Evolutionary conservation across 2,329 filamentous ascomycete species (phyloP).

Genomic region (Metarhizium rileyi): DNA sequence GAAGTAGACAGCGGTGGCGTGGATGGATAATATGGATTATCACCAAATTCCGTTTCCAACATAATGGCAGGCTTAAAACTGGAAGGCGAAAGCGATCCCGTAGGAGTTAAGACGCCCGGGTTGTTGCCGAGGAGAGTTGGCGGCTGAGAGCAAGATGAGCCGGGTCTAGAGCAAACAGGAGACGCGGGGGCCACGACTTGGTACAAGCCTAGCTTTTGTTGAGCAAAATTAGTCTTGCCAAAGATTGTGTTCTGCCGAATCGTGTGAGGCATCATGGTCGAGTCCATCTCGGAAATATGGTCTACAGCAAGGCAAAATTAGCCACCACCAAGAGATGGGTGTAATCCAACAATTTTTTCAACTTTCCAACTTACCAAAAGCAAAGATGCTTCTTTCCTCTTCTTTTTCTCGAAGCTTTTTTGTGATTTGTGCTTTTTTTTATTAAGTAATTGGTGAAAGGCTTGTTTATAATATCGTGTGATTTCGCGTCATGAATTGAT

Average conservation of each 20-base stretch:
- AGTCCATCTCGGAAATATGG: slow-evolving; percentile 50
- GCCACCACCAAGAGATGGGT: neutral
- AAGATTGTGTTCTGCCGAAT: slow-evolving; percentile 71
- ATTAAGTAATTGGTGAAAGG: neutral
- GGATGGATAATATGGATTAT: slow-evolving; percentile 67
- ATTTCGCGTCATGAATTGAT: slow-evolving; percentile 9
- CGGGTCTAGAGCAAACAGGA: slow-evolving; percentile 55
- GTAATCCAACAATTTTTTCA: neutral
- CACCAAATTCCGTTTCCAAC: slow-evolving; percentile 65
- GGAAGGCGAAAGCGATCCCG: slow-evolving; percentile 64
- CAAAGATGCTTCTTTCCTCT: neutral
- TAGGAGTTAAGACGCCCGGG: slow-evolving; percentile 59
- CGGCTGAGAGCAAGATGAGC: slow-evolving; percentile 55
- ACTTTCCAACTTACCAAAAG: slow-evolving; percentile 1
- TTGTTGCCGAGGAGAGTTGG: slow-evolving; percentile 47
- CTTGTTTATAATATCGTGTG: slow-evolving; percentile 1
- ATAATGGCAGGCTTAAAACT: slow-evolving; percentile 70
- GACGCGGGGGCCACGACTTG: slow-evolving; percentile 47
- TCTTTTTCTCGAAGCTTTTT: neutral
- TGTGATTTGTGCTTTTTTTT: neutral
- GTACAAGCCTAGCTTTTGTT: slow-evolving; percentile 30
- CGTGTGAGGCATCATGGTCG: slow-evolving; percentile 46
- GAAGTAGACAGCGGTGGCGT: slow-evolving; percentile 82
- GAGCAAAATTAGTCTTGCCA: slow-evolving; percentile 37
- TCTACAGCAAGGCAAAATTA: neutral